Evolutionary conservation across 2,329 filamentous ascomycete species (phyloP), one percentile per base, ranked within the genome.

Genomic region (Colletotrichum lentis): DNA sequence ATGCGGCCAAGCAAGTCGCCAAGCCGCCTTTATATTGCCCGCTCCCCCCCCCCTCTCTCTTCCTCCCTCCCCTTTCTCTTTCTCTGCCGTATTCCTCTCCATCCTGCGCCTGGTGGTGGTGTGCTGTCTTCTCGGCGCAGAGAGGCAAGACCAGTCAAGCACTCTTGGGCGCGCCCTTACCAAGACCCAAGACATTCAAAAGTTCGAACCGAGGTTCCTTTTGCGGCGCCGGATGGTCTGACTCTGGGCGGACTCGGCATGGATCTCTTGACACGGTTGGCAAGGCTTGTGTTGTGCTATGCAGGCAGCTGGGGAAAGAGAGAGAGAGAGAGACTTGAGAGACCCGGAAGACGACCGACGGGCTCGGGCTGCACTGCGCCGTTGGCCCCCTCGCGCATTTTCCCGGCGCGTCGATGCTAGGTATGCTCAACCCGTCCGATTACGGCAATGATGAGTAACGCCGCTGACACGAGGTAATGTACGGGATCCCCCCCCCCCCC

Each of bases 81-180:
- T 5, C 8, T n/a, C n/a, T n/a, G n/a, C n/a, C n/a, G n/a, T n/a
- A n/a, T 24, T 35, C 35, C 24, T 47, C 10, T 39, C 41, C 63
- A 47, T 41, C 12, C n/a, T 35, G 31, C 10, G 31, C 1, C 2
- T 10, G 24, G 24, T 24, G 31, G 31, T 35, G 31, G 31, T 35
- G 1, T 35, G 31, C 1, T 35, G 7, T 35, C 31, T 35, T 35
- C 49, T 53, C 49, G 57, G 57, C 57, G 57, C 56, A 65, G 37
- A 39, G 49, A 62, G 56, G 57, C 62, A 65, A 65, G 62, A 49
- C 62, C n/a, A 22, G 12, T 65, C 57, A 65, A 65, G 63, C 57
- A 62, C 20, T 65, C 49, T 61, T 65, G 49, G 62, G 49, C 43
- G 41, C 63, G 37, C 8, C 52, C 47, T 39, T 49, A 35, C 56